These are phyloP conservation scores for Patellaria atrata DNA, from an alignment of 495 filamentous ascomycete species.

Conservation along the genomic window DNA sequence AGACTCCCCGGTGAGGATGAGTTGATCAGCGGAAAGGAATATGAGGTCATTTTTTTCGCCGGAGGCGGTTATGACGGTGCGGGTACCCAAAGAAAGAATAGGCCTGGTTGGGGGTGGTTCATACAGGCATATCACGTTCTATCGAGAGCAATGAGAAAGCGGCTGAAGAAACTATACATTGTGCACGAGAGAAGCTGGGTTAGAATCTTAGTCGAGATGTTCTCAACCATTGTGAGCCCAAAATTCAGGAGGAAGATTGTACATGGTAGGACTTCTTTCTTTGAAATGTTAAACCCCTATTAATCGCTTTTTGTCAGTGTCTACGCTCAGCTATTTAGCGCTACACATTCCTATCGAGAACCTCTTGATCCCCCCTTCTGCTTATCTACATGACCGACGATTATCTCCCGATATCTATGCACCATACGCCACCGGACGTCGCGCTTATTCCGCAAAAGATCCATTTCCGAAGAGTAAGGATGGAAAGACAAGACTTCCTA, in stretches of 20 bases:
- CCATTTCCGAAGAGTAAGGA: conserved; percentile 29
- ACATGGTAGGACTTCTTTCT: conserved; percentile 28
- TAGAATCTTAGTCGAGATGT: conserved; percentile 40
- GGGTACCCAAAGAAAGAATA: conserved; percentile 27
- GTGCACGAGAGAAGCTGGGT: conserved; percentile 45
- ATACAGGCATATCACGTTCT: conserved; percentile 42
- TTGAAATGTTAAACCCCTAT: neutral
- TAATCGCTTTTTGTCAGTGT: conserved; percentile 25
- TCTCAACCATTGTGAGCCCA: conserved; percentile 40
- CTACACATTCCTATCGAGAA: conserved; percentile 35
- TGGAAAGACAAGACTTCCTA: conserved; percentile 32
- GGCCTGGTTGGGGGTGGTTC: conserved; percentile 44
- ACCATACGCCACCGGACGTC: conserved; percentile 32
- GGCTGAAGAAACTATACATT: conserved; percentile 38
- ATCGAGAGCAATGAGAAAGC: conserved; percentile 37
- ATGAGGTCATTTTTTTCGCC: conserved; percentile 43
- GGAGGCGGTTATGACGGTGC: conserved; percentile 31
- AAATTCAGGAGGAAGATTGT: conserved; percentile 44
- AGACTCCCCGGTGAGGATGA: conserved; percentile 40
- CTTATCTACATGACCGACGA: conserved; percentile 38
- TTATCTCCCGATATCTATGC: conserved; percentile 33
- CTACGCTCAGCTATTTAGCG: conserved; percentile 33
- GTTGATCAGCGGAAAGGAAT: conserved; percentile 34
- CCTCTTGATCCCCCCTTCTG: conserved; percentile 36
- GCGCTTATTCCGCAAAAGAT: conserved; percentile 30